A percentile compares a stretch with the other conserved stretches of the same genome.
Conservation (phyloP, 768 basidiomycete species). For the Leccinum longicurvipes region DNA sequence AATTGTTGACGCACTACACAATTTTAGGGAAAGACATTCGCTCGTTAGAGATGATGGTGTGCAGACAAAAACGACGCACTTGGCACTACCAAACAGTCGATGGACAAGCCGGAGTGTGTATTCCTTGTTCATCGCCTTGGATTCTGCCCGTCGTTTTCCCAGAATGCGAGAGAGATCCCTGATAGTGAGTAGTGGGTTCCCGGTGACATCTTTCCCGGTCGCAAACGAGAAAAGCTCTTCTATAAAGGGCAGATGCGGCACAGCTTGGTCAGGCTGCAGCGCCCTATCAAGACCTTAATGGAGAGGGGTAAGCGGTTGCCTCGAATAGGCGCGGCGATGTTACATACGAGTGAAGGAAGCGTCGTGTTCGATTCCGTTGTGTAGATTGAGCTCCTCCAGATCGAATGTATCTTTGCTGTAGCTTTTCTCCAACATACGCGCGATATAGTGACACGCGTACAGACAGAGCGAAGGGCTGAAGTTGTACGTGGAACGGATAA, state of each 20-base stretch:
- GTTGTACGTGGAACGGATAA: constrained; percentile 59
- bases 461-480: constrained; percentile 64
- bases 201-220: constrained; percentile 53
- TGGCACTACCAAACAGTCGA: constrained; percentile 61
- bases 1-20: constrained; percentile 55
- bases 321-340: background rate
- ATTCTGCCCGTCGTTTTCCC: constrained; percentile 59
- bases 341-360: constrained; percentile 30
- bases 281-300: constrained; percentile 52
- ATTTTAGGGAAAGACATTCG: background rate
- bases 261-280: constrained; percentile 49
- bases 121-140: constrained; percentile 49
- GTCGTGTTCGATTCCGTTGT: constrained; percentile 18
- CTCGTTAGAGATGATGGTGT: background rate
- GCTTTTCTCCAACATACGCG: constrained; percentile 52
- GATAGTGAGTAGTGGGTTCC: constrained; percentile 46
- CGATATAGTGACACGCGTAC: constrained; percentile 57
- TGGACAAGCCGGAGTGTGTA: constrained; percentile 51
- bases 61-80: constrained; percentile 42
- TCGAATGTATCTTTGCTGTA: constrained; percentile 60
- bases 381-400: constrained; percentile 38
- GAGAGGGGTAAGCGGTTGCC: background rate
- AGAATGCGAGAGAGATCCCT: constrained; percentile 57
- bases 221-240: constrained; percentile 56
- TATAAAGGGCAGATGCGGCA: constrained; percentile 47